These are phyloP conservation scores for Fagus sylvatica DNA, from an alignment of 306 rosid species.

Conservation along the genomic window DNA sequence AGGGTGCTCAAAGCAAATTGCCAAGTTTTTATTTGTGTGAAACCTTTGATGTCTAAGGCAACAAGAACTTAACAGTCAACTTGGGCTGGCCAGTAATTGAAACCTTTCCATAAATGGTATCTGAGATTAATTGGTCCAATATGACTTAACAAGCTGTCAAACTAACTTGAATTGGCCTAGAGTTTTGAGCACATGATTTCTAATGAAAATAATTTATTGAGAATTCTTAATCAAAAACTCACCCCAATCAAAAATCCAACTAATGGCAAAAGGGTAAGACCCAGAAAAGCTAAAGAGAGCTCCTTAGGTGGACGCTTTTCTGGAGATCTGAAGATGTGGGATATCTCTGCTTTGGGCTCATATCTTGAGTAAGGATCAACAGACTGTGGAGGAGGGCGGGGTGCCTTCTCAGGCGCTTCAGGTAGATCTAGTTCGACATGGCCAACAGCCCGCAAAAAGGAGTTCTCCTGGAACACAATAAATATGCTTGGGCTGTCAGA, in stretches of 20 bases:
- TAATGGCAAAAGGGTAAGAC: conserved; percentile 69
- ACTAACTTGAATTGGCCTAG: not conserved
- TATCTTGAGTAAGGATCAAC: conserved; percentile 74
- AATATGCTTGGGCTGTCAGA: conserved; percentile 20
- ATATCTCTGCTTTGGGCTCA: conserved; percentile 86
- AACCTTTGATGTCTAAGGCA: not conserved
- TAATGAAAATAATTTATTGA: conserved; percentile 4
- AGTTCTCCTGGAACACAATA: conserved; percentile 75
- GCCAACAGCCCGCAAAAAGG: conserved; percentile 73
- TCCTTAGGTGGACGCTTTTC: conserved; percentile 85
- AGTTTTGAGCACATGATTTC: not conserved
- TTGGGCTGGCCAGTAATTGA: not conserved
- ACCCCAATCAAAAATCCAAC: conserved; percentile 90
- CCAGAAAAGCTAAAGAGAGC: conserved; percentile 84
- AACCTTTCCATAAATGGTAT: not conserved
- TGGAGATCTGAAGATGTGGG: conserved; percentile 84
- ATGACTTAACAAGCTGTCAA: not conserved
- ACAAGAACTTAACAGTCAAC: not conserved
- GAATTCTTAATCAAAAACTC: conserved; percentile 34
- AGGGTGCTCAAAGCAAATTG: not conserved
- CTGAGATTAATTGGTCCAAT: not conserved
- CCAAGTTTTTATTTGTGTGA: not conserved
- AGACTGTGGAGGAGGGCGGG: conserved; percentile 71
- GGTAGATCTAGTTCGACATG: conserved; percentile 89
- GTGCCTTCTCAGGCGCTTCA: conserved; percentile 88